Conservation (phyloP, 192 early-diverging fungal species). For the Backusella tuberculispora region DNA sequence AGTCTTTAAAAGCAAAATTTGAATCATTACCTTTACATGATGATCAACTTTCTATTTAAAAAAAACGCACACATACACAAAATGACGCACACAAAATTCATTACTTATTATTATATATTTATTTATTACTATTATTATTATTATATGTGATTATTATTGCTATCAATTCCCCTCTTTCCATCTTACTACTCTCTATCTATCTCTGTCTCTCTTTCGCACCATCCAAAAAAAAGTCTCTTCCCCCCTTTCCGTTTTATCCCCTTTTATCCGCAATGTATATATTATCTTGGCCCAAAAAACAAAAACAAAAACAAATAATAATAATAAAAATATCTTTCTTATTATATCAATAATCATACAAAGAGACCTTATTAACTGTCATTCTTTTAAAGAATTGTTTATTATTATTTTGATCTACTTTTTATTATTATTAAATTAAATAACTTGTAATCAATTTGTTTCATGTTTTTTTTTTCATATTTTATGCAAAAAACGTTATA, state of each 20-base stretch:
- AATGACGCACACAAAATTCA: neutral
- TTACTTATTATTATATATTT: neutral
- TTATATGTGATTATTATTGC: too few relatives aligned
- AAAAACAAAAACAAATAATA: slow-evolving; percentile 2
- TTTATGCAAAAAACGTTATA: slow-evolving; percentile 2
- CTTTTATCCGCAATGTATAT: neutral
- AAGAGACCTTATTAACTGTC: too few relatives aligned
- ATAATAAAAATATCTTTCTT: neutral
- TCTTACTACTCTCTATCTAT: too few relatives aligned
- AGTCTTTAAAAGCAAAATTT: slow-evolving; percentile 1
- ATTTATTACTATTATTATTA: too few relatives aligned
- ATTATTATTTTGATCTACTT: slow-evolving; percentile 8
- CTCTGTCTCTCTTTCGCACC: too few relatives aligned
- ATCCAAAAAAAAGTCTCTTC: neutral
- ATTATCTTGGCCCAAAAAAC: neutral
- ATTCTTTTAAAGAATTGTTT: neutral
- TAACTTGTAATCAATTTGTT: slow-evolving; percentile 1
- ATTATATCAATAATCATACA: neutral
- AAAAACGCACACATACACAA: neutral
- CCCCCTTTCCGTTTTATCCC: neutral
- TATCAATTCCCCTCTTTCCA: too few relatives aligned
- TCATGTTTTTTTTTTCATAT: neutral
- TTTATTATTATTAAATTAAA: neutral
- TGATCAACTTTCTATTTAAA: neutral
- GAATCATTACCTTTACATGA: slow-evolving; percentile 2